A percentile compares a stretch with the other conserved stretches of the same genome.
phyloP scores from a whole-genome alignment of 1,284 basidiomycete genomes.

The Puccinia triticina region DNA sequence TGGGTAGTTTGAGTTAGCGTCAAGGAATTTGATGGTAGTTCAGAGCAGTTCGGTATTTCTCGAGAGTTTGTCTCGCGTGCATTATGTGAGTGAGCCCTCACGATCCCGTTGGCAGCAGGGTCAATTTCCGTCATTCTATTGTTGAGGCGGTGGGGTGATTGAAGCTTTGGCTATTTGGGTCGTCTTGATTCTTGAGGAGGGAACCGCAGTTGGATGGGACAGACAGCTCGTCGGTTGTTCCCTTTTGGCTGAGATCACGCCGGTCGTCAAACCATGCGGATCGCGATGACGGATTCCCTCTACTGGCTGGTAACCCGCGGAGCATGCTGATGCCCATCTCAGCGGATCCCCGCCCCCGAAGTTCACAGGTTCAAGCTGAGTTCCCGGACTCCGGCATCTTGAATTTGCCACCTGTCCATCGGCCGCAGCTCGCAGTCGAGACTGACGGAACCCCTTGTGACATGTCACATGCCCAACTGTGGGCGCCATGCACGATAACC shows the following conservation, averaged over 20 bases:
- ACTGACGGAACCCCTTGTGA: neutral
- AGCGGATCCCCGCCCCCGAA: no score
- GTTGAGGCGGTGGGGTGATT: neutral
- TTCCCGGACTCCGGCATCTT: no score
- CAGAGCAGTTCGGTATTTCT: conserved; percentile 15
- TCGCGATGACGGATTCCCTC: neutral
- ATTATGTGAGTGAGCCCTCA: conserved; percentile 42
- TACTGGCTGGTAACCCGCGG: neutral
- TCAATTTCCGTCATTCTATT: neutral
- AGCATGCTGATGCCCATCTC: no score
- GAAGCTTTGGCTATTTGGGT: no score
- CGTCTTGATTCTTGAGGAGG: no score
- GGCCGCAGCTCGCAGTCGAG: no score
- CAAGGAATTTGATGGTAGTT: conserved; percentile 75
- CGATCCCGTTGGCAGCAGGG: neutral
- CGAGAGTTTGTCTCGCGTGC: conserved; percentile 33
- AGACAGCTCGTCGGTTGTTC: neutral
- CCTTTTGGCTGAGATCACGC: conserved; percentile 11
- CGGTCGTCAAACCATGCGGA: neutral
- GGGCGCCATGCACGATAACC: no score
- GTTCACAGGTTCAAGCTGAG: no score
- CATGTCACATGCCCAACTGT: neutral
- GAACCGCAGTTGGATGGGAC: no score
- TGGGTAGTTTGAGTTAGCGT: conserved; percentile 84
- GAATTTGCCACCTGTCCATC: no score